Conservation (phyloP, 768 basidiomycete species). For the Tricholoma terreum region DNA sequence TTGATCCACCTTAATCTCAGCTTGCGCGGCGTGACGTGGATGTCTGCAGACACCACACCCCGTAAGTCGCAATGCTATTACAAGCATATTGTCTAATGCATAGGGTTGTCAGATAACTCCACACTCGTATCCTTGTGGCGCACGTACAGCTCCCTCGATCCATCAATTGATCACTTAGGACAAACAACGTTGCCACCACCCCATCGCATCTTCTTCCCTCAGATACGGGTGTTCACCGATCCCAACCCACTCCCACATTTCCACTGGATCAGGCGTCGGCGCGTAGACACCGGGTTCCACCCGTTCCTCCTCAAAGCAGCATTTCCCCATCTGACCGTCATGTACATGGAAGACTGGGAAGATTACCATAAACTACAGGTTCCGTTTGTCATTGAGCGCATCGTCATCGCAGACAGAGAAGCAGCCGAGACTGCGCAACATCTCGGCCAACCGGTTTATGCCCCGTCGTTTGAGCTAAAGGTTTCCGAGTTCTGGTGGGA, state of each 20-base stretch:
- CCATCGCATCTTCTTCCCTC: slow-evolving; percentile 71
- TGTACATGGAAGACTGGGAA: slow-evolving; percentile 74
- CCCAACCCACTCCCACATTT: slow-evolving; percentile 33
- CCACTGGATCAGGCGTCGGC: slow-evolving; percentile 37
- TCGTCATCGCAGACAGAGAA: slow-evolving; percentile 75
- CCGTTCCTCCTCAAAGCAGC: slow-evolving; percentile 68
- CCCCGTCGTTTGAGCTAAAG: slow-evolving; percentile 42
- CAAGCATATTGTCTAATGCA: neutral
- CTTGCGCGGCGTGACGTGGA: slow-evolving; percentile 68
- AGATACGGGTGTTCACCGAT: slow-evolving; percentile 59
- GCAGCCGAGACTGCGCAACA: slow-evolving; percentile 43
- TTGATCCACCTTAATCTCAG: slow-evolving; percentile 28
- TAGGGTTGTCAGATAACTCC: slow-evolving; percentile 50
- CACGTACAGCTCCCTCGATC: slow-evolving; percentile 64
- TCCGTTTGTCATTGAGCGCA: slow-evolving; percentile 72
- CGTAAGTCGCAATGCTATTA: slow-evolving; percentile 35
- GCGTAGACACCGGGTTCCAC: slow-evolving; percentile 65
- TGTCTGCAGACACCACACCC: slow-evolving; percentile 50
- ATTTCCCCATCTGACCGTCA: slow-evolving; percentile 65
- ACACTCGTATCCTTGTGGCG: slow-evolving; percentile 78
- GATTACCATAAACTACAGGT: slow-evolving; percentile 67
- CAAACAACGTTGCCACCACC: slow-evolving; percentile 59
- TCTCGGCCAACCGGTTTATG: slow-evolving; percentile 38
- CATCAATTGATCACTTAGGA: slow-evolving; percentile 39
- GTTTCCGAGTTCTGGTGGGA: slow-evolving; percentile 68